These are phyloP conservation scores for Sporisorium exsertum DNA, from an alignment of 1,284 basidiomycete genomes.

Conservation along the genomic window DNA sequence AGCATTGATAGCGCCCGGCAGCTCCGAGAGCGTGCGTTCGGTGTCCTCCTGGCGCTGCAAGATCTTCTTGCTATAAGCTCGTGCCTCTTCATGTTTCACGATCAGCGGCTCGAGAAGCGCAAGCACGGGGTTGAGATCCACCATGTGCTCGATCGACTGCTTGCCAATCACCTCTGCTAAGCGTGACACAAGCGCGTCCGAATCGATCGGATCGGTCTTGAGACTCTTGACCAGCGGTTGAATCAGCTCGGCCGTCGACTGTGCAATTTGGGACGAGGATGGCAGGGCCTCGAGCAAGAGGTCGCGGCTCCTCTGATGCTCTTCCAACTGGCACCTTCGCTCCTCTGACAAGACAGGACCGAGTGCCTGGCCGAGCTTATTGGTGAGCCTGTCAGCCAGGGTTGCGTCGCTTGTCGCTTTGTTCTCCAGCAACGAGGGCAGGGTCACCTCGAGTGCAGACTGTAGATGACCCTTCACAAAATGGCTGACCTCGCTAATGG, in stretches of 20 bases:
- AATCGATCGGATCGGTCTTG: conserved; percentile 51
- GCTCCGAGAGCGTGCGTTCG: conserved; percentile 46
- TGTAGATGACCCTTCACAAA: conserved; percentile 30
- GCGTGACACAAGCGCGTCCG: conserved; percentile 38
- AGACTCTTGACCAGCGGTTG: conserved; percentile 43
- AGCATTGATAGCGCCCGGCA: conserved; percentile 58
- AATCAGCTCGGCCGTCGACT: conserved; percentile 38
- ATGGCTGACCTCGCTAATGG: conserved; percentile 22
- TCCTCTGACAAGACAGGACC: conserved; percentile 34
- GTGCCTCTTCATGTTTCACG: conserved; percentile 52
- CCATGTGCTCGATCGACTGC: conserved; percentile 58
- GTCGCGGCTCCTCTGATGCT: conserved; percentile 24
- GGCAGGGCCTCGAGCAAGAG: conserved; percentile 19
- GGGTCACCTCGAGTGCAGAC: conserved; percentile 33
- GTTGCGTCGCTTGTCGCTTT: conserved; percentile 12
- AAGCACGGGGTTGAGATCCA: conserved; percentile 57
- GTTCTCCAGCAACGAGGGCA: conserved; percentile 47
- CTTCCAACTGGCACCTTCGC: conserved; percentile 27
- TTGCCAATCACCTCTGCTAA: conserved; percentile 51
- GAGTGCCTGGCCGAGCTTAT: conserved; percentile 28
- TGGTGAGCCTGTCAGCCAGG: conserved; percentile 25
- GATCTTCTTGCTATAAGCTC: conserved; percentile 38
- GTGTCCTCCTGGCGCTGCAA: conserved; percentile 56
- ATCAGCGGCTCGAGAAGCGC: conserved; percentile 61
- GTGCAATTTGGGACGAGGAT: conserved; percentile 26